These are phyloP conservation scores for Jaminaea rosea DNA, from an alignment of 1,284 basidiomycete genomes.

Conservation along the genomic window DNA sequence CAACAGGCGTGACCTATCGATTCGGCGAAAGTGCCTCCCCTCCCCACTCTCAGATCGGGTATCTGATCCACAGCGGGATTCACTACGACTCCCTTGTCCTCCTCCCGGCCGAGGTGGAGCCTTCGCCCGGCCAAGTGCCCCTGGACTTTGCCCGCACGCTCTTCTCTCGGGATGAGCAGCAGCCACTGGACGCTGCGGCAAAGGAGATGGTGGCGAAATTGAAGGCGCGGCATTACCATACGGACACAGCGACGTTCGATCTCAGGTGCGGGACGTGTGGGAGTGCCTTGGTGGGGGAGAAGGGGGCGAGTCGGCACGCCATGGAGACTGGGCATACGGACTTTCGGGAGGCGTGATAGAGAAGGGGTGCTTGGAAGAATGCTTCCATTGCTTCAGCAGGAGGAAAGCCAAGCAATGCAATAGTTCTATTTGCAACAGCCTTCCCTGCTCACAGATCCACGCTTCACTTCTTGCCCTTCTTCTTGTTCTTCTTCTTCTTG, in stretches of 20 bases:
- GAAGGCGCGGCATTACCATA: conserved; percentile 21
- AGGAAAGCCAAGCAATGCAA: too few species aligned
- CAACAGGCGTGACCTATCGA: conserved; percentile 16
- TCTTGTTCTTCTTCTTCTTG: conserved; percentile 55
- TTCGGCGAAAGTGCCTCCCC: conserved; percentile 21
- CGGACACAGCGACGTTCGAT: conserved; percentile 25
- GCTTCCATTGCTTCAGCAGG: too few species aligned
- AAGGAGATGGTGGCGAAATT: conserved; percentile 14
- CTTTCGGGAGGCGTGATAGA: conserved; percentile 28
- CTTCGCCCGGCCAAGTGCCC: too few species aligned
- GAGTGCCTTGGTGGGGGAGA: conserved; percentile 18
- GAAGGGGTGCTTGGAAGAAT: too few species aligned
- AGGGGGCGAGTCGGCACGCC: conserved; percentile 27
- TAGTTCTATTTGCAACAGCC: too few species aligned
- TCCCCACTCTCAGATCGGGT: conserved; percentile 5
- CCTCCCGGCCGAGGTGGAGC: conserved; percentile 6
- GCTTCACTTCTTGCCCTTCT: conserved; percentile 16
- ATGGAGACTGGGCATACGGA: conserved; percentile 26
- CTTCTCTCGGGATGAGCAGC: conserved; percentile 12
- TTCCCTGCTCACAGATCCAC: not conserved
- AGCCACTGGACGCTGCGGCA: conserved; percentile 15
- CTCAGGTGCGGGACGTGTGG: conserved; percentile 24
- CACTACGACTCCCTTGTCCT: conserved; percentile 32
- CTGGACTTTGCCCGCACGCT: conserved; percentile 13
- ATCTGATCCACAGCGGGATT: conserved; percentile 28